Base-by-base conservation (phyloP, 305 asterid species). In the Fraxinus paxiana region DNA sequence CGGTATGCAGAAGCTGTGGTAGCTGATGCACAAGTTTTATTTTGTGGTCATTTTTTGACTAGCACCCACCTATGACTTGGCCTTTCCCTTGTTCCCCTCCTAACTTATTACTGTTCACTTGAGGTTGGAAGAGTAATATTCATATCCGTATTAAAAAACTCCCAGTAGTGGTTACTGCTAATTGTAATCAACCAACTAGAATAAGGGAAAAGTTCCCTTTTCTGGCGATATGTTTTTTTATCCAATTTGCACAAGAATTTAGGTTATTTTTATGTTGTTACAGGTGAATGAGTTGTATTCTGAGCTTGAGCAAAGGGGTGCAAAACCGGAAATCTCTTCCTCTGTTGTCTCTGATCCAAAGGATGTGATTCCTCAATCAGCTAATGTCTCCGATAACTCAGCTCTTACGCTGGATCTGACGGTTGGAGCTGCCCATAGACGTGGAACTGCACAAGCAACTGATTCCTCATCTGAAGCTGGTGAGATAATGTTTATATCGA, bases 281-380 rank as follows among this genome's bases (percentile, higher is more conserved):
- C 88, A 92, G 98, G 90, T 92, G 80, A 89, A 90, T 80, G 92
- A 87, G 82, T 84, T 89, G 82, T 80, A 83, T 41, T 86, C 82
- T 56, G 89, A 88, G 88, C 92, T 87, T 83, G 89, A 87, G 35
- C 86, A 18, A 75, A 86, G 87, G 77, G 85, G 86, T 61, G 31
- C 61, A 77, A 69, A 75, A 80, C 83, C 17, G 34, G 89, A 84
- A 82, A 73, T 82, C 46, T 48, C 82, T 80, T 80, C 74, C 35
- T 46, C 83, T 56, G 79, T 75, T 73, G 83, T 81, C 73, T 63
- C 88, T 18, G 82, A 56, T 80, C 73, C 76, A 35, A 81, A 75
- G 76, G 78, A 81, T 41, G 82, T 79, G 82, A 81, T 81, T 82
- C 82, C 84, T 70, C 88, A 70, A 72, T 84, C 88, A 72, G 80